These are phyloP conservation scores for Sporothrix pallida DNA, from an alignment of 2,329 filamentous ascomycete genomes.

Conservation along the genomic window DNA sequence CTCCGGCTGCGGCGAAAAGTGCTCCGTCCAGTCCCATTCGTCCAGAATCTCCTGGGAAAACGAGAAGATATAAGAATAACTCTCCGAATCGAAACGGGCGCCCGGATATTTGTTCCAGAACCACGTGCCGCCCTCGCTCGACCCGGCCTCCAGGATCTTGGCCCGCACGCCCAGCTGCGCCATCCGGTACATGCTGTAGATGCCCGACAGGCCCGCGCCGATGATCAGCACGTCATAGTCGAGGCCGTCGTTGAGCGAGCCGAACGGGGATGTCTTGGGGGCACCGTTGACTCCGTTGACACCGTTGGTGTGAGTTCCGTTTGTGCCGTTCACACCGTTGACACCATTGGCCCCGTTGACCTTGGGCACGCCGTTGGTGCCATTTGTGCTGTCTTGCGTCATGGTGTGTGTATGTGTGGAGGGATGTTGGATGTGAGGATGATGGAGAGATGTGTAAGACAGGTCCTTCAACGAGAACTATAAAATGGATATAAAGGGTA, in stretches of 20 bases:
- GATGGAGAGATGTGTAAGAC: background rate
- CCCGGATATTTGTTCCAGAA: slow-evolving; percentile 53
- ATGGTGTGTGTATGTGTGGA: background rate
- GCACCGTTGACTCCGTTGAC: background rate
- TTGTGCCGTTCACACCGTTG: background rate
- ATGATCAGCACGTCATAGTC: slow-evolving; percentile 49
- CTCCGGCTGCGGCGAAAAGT: slow-evolving; percentile 50
- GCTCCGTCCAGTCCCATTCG: slow-evolving; percentile 53
- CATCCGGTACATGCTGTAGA: slow-evolving; percentile 51
- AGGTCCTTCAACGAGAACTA: background rate
- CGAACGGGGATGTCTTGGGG: background rate
- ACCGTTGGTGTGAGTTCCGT: background rate
- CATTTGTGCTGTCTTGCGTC: slow-evolving; percentile 26
- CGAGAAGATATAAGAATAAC: slow-evolving; percentile 47
- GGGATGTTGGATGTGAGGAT: background rate
- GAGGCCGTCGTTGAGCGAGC: slow-evolving; percentile 35
- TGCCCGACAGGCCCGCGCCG: slow-evolving; percentile 50
- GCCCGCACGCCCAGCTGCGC: slow-evolving; percentile 47
- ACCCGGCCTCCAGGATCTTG: slow-evolving; percentile 50
- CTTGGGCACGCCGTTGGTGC: background rate
- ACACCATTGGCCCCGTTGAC: background rate
- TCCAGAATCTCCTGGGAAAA: slow-evolving; percentile 48
- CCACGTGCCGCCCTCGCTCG: slow-evolving; percentile 55
- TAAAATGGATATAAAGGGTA: background rate
- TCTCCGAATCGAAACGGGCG: slow-evolving; percentile 49